Percentiles rank a stretch among this genome's conserved stretches.
Evolutionary conservation across 441 rosid genomes (phyloP).

Genomic region (Croton laevigatus): DNA sequence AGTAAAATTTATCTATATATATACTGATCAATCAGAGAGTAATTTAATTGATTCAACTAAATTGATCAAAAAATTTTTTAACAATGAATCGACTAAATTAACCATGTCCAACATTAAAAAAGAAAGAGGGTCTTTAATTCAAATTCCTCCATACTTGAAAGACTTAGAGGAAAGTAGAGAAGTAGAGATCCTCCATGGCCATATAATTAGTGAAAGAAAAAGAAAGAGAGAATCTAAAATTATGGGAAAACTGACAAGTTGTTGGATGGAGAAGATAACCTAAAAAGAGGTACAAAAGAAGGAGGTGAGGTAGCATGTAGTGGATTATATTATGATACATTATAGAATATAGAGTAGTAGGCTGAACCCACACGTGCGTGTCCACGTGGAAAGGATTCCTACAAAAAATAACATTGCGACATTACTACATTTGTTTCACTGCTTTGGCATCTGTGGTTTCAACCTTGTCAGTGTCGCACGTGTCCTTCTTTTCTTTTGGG

Average conservation of each 20-base stretch:
- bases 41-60: too few relatives aligned
- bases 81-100: too few relatives aligned
- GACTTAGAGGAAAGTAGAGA: too few relatives aligned
- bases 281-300: slow-evolving; percentile 2
- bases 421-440: background rate
- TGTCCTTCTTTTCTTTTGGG: slow-evolving; percentile 18
- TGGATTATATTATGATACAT: too few relatives aligned
- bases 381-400: slow-evolving; percentile 24
- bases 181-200: background rate
- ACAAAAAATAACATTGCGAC: background rate
- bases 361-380: slow-evolving; percentile 17
- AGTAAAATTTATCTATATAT: too few relatives aligned
- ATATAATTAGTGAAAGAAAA: background rate
- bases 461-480: slow-evolving; percentile 42
- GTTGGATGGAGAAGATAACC: slow-evolving; percentile 30
- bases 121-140: too few relatives aligned
- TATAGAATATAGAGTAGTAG: too few relatives aligned
- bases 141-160: too few relatives aligned
- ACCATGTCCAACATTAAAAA: too few relatives aligned
- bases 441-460: slow-evolving; percentile 20
- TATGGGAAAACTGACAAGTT: slow-evolving; percentile 29
- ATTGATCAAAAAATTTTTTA: too few relatives aligned
- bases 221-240: slow-evolving; percentile 12
- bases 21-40: too few relatives aligned
- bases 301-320: background rate